Percentiles rank a stretch among this genome's conserved stretches.
phyloP scores from a whole-genome alignment of 202 grass and related monocot genomes.

The Elaeis oleifera region DNA sequence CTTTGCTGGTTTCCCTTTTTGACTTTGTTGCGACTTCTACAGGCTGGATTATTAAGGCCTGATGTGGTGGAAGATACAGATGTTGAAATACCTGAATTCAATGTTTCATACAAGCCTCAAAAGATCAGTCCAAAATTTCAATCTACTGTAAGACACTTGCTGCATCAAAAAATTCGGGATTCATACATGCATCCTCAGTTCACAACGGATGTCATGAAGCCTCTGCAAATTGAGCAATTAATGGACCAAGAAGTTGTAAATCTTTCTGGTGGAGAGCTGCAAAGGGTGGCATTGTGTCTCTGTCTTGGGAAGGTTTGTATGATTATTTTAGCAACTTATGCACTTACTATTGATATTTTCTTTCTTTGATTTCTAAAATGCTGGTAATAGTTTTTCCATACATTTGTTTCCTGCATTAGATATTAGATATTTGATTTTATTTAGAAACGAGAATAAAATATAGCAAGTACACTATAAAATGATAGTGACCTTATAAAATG shows the following conservation, averaged over 20 bases:
- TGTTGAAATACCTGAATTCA: constrained; percentile 98
- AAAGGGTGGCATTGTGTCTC: constrained; percentile 91
- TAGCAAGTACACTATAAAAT: too few relatives aligned
- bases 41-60: constrained; percentile 91
- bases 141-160: constrained; percentile 69
- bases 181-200: constrained; percentile 96
- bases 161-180: constrained; percentile 93
- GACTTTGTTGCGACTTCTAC: constrained; percentile 22
- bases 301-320: constrained; percentile 90
- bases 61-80: constrained; percentile 75
- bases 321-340: too few relatives aligned
- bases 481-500: too few relatives aligned
- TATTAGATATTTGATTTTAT: too few relatives aligned
- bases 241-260: constrained; percentile 95
- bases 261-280: constrained; percentile 98
- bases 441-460: too few relatives aligned
- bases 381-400: too few relatives aligned
- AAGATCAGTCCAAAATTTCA: constrained; percentile 93
- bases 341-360: too few relatives aligned
- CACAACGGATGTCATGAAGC: constrained; percentile 94
- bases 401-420: too few relatives aligned
- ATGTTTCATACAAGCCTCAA: constrained; percentile 98
- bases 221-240: constrained; percentile 84
- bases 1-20: constrained; percentile 8
- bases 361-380: too few relatives aligned